phyloP scores from a whole-genome alignment of 768 basidiomycete genomes.

The Stropharia rugosoannulata region DNA sequence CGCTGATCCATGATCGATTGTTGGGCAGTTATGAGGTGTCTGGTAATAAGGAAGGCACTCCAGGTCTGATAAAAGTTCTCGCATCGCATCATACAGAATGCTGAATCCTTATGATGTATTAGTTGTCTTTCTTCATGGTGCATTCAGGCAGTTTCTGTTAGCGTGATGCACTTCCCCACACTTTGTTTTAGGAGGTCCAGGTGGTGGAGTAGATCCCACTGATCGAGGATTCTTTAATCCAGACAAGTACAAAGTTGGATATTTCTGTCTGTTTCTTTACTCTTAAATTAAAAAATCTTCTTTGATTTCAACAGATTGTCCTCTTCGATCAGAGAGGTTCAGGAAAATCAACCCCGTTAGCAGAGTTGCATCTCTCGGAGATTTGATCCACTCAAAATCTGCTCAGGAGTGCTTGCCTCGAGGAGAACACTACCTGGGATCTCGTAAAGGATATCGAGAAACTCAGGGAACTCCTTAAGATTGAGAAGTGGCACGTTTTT shows the following conservation, averaged over 20 bases:
- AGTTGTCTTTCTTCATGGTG: conserved; percentile 85
- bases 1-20: conserved; percentile 3
- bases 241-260: conserved; percentile 70
- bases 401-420: conserved; percentile 63
- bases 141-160: conserved; percentile 7
- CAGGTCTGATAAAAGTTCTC: conserved; percentile 45
- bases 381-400: not conserved
- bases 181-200: conserved; percentile 67
- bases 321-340: conserved; percentile 90
- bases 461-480: conserved; percentile 67
- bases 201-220: conserved; percentile 65
- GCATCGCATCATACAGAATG: not conserved
- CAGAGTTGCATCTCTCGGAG: conserved; percentile 4
- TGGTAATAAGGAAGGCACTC: conserved; percentile 74
- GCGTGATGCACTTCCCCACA: not conserved
- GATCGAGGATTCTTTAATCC: conserved; percentile 87
- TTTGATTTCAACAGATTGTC: conserved; percentile 53
- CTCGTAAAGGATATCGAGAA: conserved; percentile 89
- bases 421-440: conserved; percentile 94
- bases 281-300: not conserved
- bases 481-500: conserved; percentile 93
- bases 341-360: conserved; percentile 84
- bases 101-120: not conserved
- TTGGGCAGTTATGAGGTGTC: conserved; percentile 73
- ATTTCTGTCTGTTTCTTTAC: not conserved